phyloP scores from a whole-genome alignment of 768 basidiomycete genomes.

The Trichaptum fuscoviolaceum region DNA sequence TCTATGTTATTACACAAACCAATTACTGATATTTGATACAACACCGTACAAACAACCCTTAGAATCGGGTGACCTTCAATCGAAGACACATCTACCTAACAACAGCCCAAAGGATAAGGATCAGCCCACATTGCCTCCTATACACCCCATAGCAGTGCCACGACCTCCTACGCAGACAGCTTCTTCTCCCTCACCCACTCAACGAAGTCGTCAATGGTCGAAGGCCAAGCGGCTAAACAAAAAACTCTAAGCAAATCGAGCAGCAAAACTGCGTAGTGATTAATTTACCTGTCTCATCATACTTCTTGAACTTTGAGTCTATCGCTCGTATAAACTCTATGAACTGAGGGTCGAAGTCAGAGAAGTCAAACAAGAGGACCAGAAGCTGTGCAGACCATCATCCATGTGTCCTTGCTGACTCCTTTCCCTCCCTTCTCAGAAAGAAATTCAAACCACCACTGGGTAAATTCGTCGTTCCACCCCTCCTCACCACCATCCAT shows the following conservation, averaged over 20 bases:
- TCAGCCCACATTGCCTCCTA: no score
- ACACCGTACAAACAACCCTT: no score
- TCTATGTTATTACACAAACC: no score
- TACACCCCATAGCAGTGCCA: not conserved
- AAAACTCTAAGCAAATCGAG: not conserved
- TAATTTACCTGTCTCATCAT: slow-evolving; percentile 67
- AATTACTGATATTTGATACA: no score
- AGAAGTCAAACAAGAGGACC: not conserved
- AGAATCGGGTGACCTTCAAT: no score
- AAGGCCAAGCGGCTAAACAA: slow-evolving; percentile 74
- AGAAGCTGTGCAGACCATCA: slow-evolving; percentile 52
- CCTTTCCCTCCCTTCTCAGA: slow-evolving; percentile 61
- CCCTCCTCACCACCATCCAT: slow-evolving; percentile 36
- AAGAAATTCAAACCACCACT: slow-evolving; percentile 81
- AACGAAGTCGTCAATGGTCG: slow-evolving; percentile 81
- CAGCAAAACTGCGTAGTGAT: not conserved
- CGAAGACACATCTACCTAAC: no score
- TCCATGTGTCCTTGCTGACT: slow-evolving; percentile 86
- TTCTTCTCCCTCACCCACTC: slow-evolving; percentile 46
- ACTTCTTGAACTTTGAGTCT: slow-evolving; percentile 64
- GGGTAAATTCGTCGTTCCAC: slow-evolving; percentile 57
- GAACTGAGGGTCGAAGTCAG: slow-evolving; percentile 42
- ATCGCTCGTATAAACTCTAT: slow-evolving; percentile 72
- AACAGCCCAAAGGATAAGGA: no score
- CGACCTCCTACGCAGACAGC: not conserved